Conservation (phyloP, 2,329 filamentous ascomycete species). For the Paradendryphiella salina region DNA sequence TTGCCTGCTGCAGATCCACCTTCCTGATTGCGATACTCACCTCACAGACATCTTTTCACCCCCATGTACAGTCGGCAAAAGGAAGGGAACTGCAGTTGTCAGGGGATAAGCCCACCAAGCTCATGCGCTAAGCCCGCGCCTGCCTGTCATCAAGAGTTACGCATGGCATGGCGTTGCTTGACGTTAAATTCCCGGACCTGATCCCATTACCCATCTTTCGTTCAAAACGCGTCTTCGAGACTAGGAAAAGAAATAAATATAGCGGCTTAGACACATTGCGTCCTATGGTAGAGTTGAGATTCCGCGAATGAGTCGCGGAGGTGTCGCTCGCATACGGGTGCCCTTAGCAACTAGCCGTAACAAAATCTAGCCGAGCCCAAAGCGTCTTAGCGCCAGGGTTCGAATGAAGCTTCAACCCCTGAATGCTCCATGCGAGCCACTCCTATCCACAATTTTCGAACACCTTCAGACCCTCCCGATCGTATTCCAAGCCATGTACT, state of each 20-base stretch:
- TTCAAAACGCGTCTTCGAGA: not conserved
- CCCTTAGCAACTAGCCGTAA: slow-evolving; percentile 10
- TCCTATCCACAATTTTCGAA: slow-evolving; percentile 22
- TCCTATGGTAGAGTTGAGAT: slow-evolving; percentile 1
- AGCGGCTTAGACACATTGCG: not conserved
- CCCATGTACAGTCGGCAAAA: slow-evolving; percentile 1
- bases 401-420: slow-evolving; percentile 11
- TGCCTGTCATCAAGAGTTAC: slow-evolving; percentile 14
- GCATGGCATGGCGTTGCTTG: slow-evolving; percentile 36
- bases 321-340: slow-evolving; percentile 12
- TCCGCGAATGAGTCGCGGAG: slow-evolving; percentile 11
- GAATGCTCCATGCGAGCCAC: slow-evolving; percentile 13
- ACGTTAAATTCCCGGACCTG: not conserved
- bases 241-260: not conserved
- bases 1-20: slow-evolving; percentile 4
- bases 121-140: slow-evolving; percentile 22
- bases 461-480: slow-evolving; percentile 22
- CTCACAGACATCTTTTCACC: too few relatives aligned
- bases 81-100: slow-evolving; percentile 12
- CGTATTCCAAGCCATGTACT: slow-evolving; percentile 22
- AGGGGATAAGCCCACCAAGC: slow-evolving; percentile 30
- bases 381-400: slow-evolving; percentile 20
- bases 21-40: slow-evolving; percentile 2
- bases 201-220: not conserved
- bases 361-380: slow-evolving; percentile 10